Base-by-base conservation (phyloP, 768 basidiomycete genomes). In the Amanita inopinata region DNA sequence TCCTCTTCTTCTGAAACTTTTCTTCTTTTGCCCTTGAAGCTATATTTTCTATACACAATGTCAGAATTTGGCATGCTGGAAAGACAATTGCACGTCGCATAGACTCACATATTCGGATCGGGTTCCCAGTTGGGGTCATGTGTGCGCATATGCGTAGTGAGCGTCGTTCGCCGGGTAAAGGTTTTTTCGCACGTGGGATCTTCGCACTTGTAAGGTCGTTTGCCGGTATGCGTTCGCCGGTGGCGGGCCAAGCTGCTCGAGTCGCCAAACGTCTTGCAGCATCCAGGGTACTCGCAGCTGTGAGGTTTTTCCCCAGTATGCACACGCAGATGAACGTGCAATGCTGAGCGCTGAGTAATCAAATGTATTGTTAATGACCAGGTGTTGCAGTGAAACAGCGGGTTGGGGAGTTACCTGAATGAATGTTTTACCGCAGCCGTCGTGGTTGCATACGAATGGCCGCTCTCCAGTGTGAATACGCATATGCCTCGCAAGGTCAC, bases 271-370 rank as follows among this genome's bases (percentile, higher is more conserved):
- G 83, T 85, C 65, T 85, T 89, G 37, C 73, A 75, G 60, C 90
- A 94, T 5, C 78, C 84, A 2, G 83, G 84, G 58, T 90, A 89
- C 65, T 89, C 86, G 64, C 91, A 94, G 37, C 70, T 75, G 58
- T 94, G 91, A 7, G 91, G 91, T 53, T 89, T 87, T 64, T 94
- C 91, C 28, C 91, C 91, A 3, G 91, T 92, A 57, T 94, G 91
- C 2, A 90, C 87, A 14, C 91, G 80, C 38, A 73, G 69, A 58
- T 94, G 91, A 1, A 94, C 90, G 47, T 87, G 86, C 45, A 94
- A 66, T 19, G 90, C 90, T 14, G 89, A 92, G 41, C 87, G 79
- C 85, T 94, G 59, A 47, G 48, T 46, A 49, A 51, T 39, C 19
- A n/a, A n/a, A n/a, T n/a, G n/a, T n/a, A n/a, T n/a, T n/a, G n/a